Evolutionary conservation across 1,284 basidiomycete genomes (phyloP).

Genomic region (Stereum hirsutum): DNA sequence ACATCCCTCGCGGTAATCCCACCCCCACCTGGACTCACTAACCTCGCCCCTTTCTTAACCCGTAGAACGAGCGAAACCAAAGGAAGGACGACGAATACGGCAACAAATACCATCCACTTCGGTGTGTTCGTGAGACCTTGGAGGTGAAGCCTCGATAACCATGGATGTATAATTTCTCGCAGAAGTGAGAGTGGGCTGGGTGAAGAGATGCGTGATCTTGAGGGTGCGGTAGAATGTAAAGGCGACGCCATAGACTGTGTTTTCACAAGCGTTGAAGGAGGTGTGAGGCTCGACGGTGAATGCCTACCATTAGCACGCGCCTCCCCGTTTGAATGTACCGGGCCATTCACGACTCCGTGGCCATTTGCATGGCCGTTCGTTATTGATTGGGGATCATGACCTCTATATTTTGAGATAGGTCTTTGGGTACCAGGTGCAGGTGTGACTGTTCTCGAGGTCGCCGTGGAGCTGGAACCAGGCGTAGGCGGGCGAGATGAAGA

Average conservation of each 20-base stretch:
- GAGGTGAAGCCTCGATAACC: conserved; percentile 12
- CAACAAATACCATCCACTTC: conserved; percentile 30
- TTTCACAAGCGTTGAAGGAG: too few species aligned
- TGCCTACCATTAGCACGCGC: too few species aligned
- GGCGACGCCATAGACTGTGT: too few species aligned
- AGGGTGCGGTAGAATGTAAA: conserved; percentile 5
- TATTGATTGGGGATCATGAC: background rate
- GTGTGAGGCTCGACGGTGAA: too few species aligned
- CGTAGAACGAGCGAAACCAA: conserved; percentile 49
- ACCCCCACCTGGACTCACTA: conserved; percentile 10
- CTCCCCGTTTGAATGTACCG: too few species aligned
- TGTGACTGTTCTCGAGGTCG: conserved; percentile 23
- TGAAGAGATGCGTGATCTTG: conserved; percentile 8
- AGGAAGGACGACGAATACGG: conserved; percentile 55
- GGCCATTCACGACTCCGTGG: conserved; percentile 6
- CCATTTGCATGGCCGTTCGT: background rate
- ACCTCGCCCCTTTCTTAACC: conserved; percentile 21
- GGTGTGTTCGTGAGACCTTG: too few species aligned
- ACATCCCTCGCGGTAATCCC: conserved; percentile 46
- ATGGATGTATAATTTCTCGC: conserved; percentile 19
- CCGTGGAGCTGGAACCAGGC: conserved; percentile 10
- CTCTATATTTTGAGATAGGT: conserved; percentile 20
- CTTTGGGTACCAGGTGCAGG: conserved; percentile 37
- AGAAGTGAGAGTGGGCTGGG: conserved; percentile 11
- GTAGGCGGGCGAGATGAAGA: conserved; percentile 12